Base-by-base conservation (phyloP, 371 early-diverging fungal genomes). In the Rhizopus sp. region DNA sequence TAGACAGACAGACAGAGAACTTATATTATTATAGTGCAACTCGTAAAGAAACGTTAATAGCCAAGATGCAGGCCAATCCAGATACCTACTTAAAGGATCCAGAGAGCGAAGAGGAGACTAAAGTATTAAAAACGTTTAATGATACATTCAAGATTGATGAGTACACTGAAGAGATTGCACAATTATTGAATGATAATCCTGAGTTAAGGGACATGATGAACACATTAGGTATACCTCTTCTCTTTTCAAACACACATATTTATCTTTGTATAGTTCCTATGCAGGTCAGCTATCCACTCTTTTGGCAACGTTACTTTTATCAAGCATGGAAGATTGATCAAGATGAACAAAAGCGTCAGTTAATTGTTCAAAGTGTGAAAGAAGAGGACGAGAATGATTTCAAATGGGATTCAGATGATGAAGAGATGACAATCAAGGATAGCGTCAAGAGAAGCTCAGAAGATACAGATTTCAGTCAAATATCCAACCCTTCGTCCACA, bases 341-440 rank as follows among this genome's bases (percentile, higher is more conserved):
- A 50, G 75, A 75, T 23, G 78, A 78, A 33, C 65, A 75, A 50
- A 72, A 69, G 53, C 64, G 78, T n/a, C 73, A 72, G 34, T 29
- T 73, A 15, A 75, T 78, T 53, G 73, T 64, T 23, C 54, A 73
- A 56, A 68, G 74, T 59, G 70, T 63, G 13, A 61, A 65, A 34
- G 68, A 66, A 0, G 60, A 73, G 9, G 68, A 71, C 7, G 78
- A 73, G 30, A 68, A 61, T 9, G 75, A 78, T 37, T 78, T 78
- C 48, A 75, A 72, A 44, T 78, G 78, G 78, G 78, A 78, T 60
- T 68, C 78, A 5, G 78, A 78, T 16, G 78, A 78, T 23, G 78
- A 78, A 63, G 78, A 78, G 37, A 57, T 32, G 13, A 42, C 50
- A 42, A 17, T 30, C 32, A 53, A 13, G 52, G 40, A 39, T 38